phyloP scores from a whole-genome alignment of 179 eudicot genomes.

The Beta corolliflora region DNA sequence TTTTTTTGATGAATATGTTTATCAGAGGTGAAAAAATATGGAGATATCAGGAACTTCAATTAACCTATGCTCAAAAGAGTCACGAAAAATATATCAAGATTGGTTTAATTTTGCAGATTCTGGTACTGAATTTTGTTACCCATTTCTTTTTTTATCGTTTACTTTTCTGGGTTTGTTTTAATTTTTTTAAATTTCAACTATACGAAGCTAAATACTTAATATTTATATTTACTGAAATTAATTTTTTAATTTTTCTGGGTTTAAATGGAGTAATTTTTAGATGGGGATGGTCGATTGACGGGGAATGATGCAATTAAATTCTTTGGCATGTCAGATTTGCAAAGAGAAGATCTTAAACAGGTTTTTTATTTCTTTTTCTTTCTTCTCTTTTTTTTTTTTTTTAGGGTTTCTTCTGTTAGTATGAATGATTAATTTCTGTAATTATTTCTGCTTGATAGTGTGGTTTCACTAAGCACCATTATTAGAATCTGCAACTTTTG shows the following conservation, averaged over 20 bases:
- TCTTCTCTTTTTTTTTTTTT: neutral
- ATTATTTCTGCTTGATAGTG: neutral
- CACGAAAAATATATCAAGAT: conserved; percentile 48
- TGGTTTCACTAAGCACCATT: neutral
- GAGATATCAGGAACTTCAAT: conserved; percentile 39
- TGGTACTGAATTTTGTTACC: conserved; percentile 35
- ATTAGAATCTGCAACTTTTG: too few relatives aligned
- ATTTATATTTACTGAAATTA: neutral
- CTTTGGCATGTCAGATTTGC: conserved; percentile 65
- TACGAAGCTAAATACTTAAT: neutral
- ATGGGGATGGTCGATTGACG: conserved; percentile 76
- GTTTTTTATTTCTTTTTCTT: conserved; percentile 25
- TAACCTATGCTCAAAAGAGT: conserved; percentile 44
- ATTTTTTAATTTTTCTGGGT: neutral
- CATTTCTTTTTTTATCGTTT: neutral
- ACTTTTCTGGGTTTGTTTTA: neutral
- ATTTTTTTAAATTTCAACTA: conserved; percentile 15
- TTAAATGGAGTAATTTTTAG: conserved; percentile 29
- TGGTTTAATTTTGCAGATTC: conserved; percentile 72
- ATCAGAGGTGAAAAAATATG: conserved; percentile 27
- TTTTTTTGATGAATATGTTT: neutral
- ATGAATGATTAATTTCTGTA: too few relatives aligned
- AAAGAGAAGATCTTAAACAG: conserved; percentile 75
- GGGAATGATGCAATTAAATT: conserved; percentile 71
- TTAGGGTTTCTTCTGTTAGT: too few relatives aligned